A percentile compares a stretch with the other conserved stretches of the same genome.
These are phyloP conservation scores for Neocucurbitaria cava DNA, from an alignment of 2,329 filamentous ascomycete species.

Conservation along the genomic window DNA sequence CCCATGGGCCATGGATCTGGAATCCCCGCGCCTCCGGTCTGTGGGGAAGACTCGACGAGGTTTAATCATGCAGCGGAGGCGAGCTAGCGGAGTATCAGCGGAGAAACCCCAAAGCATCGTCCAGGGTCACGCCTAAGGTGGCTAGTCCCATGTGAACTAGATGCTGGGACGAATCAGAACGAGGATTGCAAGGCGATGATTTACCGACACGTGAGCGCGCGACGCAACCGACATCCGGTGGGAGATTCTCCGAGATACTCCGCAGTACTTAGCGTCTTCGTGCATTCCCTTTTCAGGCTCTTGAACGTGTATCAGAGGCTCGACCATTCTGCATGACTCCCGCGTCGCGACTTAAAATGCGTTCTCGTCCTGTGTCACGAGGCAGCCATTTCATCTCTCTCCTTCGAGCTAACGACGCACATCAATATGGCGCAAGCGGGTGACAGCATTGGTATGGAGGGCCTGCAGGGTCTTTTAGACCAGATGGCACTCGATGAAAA, in stretches of 20 bases:
- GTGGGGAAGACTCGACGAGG: not conserved
- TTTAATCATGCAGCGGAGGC: not conserved
- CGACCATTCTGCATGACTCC: not conserved
- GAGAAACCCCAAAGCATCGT: constrained; percentile 4
- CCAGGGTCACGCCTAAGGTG: not conserved
- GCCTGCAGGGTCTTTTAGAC: not conserved
- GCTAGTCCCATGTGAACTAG: not conserved
- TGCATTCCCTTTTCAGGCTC: too few relatives aligned
- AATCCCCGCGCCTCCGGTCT: not conserved
- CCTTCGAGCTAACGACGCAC: not conserved
- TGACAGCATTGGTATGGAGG: not conserved
- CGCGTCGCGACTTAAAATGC: too few relatives aligned
- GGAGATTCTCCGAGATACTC: constrained; percentile 18
- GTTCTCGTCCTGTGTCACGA: too few relatives aligned
- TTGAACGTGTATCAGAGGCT: not conserved
- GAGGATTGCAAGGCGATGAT: not conserved
- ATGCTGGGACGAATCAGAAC: not conserved
- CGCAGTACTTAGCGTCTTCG: not conserved
- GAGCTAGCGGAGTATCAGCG: constrained; percentile 9
- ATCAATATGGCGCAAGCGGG: not conserved
- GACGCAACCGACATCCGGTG: not conserved
- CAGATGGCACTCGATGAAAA: constrained; percentile 19
- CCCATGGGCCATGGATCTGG: not conserved
- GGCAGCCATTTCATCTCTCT: too few relatives aligned
- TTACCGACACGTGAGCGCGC: constrained; percentile 7